These are phyloP conservation scores for Margaritispora aquatica DNA, from an alignment of 495 filamentous ascomycete species.

Conservation along the genomic window DNA sequence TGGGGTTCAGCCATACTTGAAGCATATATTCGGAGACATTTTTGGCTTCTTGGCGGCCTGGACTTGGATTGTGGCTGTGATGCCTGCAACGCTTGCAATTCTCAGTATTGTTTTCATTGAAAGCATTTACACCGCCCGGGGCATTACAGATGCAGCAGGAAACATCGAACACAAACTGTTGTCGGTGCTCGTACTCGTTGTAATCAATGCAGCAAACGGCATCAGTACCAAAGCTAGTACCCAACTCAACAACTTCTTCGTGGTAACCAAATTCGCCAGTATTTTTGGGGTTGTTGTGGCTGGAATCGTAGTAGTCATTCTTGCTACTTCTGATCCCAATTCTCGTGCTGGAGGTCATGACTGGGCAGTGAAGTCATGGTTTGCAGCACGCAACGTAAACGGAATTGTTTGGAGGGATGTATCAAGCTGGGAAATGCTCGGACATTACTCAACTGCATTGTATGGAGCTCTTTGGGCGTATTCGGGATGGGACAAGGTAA, in stretches of 20 bases:
- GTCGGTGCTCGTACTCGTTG: conserved; percentile 36
- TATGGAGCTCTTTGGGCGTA: conserved; percentile 54
- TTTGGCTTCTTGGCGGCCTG: conserved; percentile 49
- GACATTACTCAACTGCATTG: conserved; percentile 45
- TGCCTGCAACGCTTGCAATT: conserved; percentile 51
- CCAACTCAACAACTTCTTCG: conserved; percentile 47
- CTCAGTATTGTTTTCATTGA: conserved; percentile 54
- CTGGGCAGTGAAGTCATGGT: conserved; percentile 48
- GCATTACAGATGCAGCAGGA: conserved; percentile 36
- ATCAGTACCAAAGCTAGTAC: conserved; percentile 51
- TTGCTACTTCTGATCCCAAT: conserved; percentile 28
- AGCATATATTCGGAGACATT: conserved; percentile 48
- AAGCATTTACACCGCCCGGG: conserved; percentile 42
- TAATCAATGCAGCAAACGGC: conserved; percentile 45
- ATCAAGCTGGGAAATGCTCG: conserved; percentile 42
- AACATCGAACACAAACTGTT: conserved; percentile 39
- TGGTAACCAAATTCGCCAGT: conserved; percentile 41
- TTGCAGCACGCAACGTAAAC: conserved; percentile 37
- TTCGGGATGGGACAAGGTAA: conserved; percentile 54
- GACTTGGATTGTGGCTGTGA: conserved; percentile 53
- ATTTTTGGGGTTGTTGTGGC: conserved; percentile 42
- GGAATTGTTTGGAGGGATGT: conserved; percentile 44
- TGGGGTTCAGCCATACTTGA: conserved; percentile 48
- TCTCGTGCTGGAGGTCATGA: conserved; percentile 37
- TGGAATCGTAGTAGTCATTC: conserved; percentile 36